These are phyloP conservation scores for Fraxinus anomala DNA, from an alignment of 257 asterid species.

Conservation along the genomic window DNA sequence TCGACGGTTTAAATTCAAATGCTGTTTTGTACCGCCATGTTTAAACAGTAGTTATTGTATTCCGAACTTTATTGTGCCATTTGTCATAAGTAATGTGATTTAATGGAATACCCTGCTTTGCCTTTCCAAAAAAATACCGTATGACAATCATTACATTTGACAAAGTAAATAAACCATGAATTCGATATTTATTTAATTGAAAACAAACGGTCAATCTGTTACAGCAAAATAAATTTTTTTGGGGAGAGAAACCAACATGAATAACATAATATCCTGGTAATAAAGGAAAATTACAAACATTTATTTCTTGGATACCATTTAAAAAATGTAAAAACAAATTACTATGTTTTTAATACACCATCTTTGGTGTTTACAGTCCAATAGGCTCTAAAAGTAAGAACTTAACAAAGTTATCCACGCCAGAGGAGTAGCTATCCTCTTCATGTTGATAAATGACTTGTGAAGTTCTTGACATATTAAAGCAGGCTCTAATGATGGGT, in stretches of 20 bases:
- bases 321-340: no score
- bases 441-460: slow-evolving; percentile 24
- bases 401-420: slow-evolving; percentile 17
- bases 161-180: no score
- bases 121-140: no score
- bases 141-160: no score
- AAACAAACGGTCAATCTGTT: not conserved
- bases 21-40: no score
- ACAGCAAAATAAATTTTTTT: no score
- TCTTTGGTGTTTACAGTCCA: not conserved
- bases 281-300: not conserved
- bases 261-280: not conserved
- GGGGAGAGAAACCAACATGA: not conserved
- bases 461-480: slow-evolving; percentile 21
- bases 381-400: slow-evolving; percentile 16
- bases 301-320: not conserved
- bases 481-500: slow-evolving; percentile 10
- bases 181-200: no score
- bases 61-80: no score
- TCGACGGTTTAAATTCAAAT: no score
- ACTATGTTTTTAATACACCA: not conserved
- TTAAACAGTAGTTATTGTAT: no score
- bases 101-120: no score
- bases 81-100: no score
- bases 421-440: slow-evolving; percentile 18